These are phyloP conservation scores for Apostasia shenzhenica DNA, from an alignment of 106 monocot genomes.

Conservation along the genomic window DNA sequence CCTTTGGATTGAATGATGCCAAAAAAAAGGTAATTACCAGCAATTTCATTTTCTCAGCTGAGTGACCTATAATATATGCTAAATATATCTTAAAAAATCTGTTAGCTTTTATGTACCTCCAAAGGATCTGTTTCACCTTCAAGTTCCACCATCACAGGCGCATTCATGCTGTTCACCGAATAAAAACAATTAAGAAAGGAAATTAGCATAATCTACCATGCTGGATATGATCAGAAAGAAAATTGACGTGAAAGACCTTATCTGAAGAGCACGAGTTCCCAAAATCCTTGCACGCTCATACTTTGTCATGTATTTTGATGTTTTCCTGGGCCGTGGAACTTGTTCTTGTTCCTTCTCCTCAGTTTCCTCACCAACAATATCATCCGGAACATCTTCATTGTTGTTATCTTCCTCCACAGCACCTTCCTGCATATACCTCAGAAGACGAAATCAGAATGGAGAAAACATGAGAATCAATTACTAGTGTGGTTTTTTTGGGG, in stretches of 20 bases:
- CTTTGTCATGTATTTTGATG: slow-evolving; percentile 80
- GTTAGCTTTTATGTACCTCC: slow-evolving; percentile 29
- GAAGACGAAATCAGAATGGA: not conserved
- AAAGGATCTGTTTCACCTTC: slow-evolving; percentile 80
- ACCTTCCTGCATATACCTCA: slow-evolving; percentile 56
- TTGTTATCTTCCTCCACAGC: slow-evolving; percentile 65
- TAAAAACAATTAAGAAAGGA: not conserved
- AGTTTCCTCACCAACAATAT: slow-evolving; percentile 40
- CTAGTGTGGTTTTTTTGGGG: too few species aligned
- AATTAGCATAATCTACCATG: not conserved
- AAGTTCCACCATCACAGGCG: slow-evolving; percentile 80
- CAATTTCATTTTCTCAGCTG: too few species aligned
- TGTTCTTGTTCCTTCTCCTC: slow-evolving; percentile 53
- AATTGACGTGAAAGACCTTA: slow-evolving; percentile 33
- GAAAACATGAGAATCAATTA: too few species aligned
- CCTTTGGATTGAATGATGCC: too few species aligned
- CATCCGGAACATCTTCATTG: slow-evolving; percentile 71
- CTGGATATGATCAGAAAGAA: not conserved
- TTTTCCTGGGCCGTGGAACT: slow-evolving; percentile 43
- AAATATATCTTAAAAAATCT: too few species aligned
- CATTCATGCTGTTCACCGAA: slow-evolving; percentile 64
- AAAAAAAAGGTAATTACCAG: too few species aligned
- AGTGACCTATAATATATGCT: too few species aligned
- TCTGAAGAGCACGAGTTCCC: slow-evolving; percentile 76
- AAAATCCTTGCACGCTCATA: slow-evolving; percentile 76